Base-by-base conservation (phyloP, 2,329 filamentous ascomycete genomes). In the Pyricularia grisea region DNA sequence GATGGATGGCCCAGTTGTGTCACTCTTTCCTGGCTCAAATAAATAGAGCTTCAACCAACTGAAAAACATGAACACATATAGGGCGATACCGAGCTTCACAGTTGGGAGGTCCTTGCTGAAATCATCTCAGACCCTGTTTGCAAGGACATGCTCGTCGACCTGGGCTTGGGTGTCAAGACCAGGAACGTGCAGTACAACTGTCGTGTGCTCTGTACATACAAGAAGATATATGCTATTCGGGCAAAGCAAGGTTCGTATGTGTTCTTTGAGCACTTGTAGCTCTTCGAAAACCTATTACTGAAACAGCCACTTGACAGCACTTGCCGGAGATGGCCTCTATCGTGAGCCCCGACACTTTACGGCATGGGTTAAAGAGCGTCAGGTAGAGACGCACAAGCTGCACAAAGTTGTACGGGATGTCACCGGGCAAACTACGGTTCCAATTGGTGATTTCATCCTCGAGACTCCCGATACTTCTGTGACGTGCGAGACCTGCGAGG, bases 291-390 rank as follows among this genome's bases (percentile, higher is more conserved):
- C 20, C 10, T 20, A 55, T 14, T n/a, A 55, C 28, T 33, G 17
- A 31, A 12, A 50, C 3, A 12, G 27, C 10, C 2, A 30, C 20
- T 10, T 23, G 12, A 74, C 76, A 70, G 72, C 71, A 7, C 75
- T 79, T 20, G 78, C 78, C 69, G 78, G 78, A 36, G 77, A 79
- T 68, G 78, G 78, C 6, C 73, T 79, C 55, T 81, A 77, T 69
- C 75, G 79, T n/a, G 80, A 81, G 71, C 74, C 75, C 63, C 76
- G 80, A 4, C 76, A 78, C 69, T 82, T 82, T 69, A 80, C 78
- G 2, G 75, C 80, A 0, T 82, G 81, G 80, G 72, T 71, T 3
- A 77, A 77, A 66, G 76, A 75, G 1, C 72, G 76, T 36, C 73
- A 79, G 65, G 73, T 74, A 0, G 80, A 82, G 70, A 71, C 75